Evolutionary conservation across 1,284 basidiomycete species (phyloP).

Genomic region (Singerocomus rubriflavus): DNA sequence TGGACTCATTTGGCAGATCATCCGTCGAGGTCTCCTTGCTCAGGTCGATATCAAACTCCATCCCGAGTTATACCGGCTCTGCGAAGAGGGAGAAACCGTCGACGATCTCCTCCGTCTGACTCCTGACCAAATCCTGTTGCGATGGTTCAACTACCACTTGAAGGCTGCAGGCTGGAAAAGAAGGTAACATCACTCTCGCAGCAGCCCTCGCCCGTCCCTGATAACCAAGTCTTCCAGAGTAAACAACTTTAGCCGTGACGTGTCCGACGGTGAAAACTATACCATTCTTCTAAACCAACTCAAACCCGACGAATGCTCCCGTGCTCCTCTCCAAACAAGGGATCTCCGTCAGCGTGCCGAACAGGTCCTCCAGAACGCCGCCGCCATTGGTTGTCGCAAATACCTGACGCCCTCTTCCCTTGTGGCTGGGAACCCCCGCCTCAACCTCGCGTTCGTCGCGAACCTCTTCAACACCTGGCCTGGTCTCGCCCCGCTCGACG

Average conservation of each 20-base stretch:
- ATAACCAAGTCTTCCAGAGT: constrained; percentile 53
- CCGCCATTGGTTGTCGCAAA: constrained; percentile 91
- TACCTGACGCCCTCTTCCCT: constrained; percentile 93
- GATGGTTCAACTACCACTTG: constrained; percentile 99
- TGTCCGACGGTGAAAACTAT: constrained; percentile 96
- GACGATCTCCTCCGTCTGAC: constrained; percentile 93
- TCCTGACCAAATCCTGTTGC: constrained; percentile 92
- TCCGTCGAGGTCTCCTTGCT: constrained; percentile 87
- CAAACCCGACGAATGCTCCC: constrained; percentile 91
- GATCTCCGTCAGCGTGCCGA: constrained; percentile 87
- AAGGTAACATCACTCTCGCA: constrained; percentile 45
- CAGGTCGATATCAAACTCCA: constrained; percentile 99
- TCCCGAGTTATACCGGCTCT: constrained; percentile 92
- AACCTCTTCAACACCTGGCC: constrained; percentile 99
- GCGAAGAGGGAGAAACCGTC: constrained; percentile 95
- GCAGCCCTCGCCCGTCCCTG: neutral
- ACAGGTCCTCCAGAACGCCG: constrained; percentile 92
- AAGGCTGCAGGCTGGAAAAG: constrained; percentile 92
- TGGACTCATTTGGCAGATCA: constrained; percentile 99
- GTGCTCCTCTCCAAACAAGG: constrained; percentile 82
- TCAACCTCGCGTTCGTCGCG: constrained; percentile 98
- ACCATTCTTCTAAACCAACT: constrained; percentile 94
- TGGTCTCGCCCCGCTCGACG: constrained; percentile 88
- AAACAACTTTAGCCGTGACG: constrained; percentile 96
- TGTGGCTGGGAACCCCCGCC: constrained; percentile 92